Evolutionary conservation across 75 land plant genomes (phyloP).

Genomic region (Selaginella tamariscina): DNA sequence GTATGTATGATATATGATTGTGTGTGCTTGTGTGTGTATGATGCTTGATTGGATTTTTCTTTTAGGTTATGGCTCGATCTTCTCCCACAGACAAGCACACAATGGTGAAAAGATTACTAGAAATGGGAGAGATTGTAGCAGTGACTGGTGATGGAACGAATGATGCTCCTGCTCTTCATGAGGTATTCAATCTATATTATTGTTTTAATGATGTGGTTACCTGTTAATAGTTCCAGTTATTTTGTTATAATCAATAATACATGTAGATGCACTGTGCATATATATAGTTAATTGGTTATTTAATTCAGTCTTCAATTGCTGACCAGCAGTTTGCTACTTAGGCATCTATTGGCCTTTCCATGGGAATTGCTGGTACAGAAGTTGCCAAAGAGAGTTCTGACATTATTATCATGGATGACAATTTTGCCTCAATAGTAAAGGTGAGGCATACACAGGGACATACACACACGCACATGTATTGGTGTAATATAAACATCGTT

Average conservation of each 20-base stretch:
- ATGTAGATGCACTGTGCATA: no score
- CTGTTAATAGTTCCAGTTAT: no score
- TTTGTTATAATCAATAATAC: no score
- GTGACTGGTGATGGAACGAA: slow-evolving; percentile 98
- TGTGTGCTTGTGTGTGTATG: no score
- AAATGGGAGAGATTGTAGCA: slow-evolving; percentile 78
- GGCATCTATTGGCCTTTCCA: slow-evolving; percentile 96
- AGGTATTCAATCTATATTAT: slow-evolving; percentile 27
- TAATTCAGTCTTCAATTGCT: no score
- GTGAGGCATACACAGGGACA: no score
- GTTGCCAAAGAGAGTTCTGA: slow-evolving; percentile 98
- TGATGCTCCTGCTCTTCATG: slow-evolving; percentile 98
- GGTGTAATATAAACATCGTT: no score
- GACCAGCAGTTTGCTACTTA: slow-evolving; percentile 13
- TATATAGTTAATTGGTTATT: no score
- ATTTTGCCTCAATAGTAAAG: slow-evolving; percentile 98
- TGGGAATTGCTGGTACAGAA: slow-evolving; percentile 98
- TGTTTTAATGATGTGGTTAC: background rate
- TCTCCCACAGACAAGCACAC: slow-evolving; percentile 89
- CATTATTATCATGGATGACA: slow-evolving; percentile 88
- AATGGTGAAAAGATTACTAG: slow-evolving; percentile 71
- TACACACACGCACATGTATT: no score
- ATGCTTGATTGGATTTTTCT: background rate
- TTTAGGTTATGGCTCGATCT: slow-evolving; percentile 96
- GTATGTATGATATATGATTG: no score